A percentile compares a stretch with the other conserved stretches of the same genome.
Conservation (phyloP, 331 rosid genomes). For the Ulmus americana region DNA sequence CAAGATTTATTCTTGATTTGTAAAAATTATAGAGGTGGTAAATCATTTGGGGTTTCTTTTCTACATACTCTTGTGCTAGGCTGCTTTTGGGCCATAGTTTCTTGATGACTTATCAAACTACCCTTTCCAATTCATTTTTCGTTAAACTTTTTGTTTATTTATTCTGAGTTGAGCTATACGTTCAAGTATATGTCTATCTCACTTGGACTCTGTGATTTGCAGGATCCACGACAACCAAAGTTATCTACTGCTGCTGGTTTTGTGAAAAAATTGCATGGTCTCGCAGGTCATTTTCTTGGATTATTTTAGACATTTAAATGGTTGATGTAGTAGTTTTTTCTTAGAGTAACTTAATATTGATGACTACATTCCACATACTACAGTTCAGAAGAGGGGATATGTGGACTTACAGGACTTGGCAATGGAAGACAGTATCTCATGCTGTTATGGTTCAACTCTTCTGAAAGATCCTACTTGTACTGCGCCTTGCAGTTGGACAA, state of each 20-base stretch:
- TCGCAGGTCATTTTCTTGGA: constrained; percentile 30
- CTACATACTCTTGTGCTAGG: background rate
- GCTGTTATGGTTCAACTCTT: constrained; percentile 33
- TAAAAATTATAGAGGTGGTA: background rate
- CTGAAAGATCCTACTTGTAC: constrained; percentile 34
- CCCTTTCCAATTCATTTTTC: background rate
- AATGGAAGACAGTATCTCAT: constrained; percentile 23
- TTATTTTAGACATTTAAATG: background rate
- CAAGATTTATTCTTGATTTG: background rate
- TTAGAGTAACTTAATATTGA: background rate
- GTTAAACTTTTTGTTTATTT: background rate
- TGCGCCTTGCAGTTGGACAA: constrained; percentile 40
- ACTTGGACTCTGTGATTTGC: constrained; percentile 27
- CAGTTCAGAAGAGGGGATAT: constrained; percentile 45
- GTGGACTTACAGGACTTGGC: constrained; percentile 41
- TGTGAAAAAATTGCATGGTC: constrained; percentile 44
- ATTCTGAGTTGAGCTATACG: background rate
- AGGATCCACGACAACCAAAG: constrained; percentile 45
- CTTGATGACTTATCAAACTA: background rate
- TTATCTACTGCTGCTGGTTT: constrained; percentile 37
- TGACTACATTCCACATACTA: constrained; percentile 17
- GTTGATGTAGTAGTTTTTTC: background rate
- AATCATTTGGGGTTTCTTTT: background rate
- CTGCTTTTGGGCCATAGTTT: background rate
- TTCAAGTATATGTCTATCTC: background rate